A percentile compares a stretch with the other conserved stretches of the same genome.
Conservation (phyloP, 2,329 filamentous ascomycete species). For the Metarhizium robertsii region DNA sequence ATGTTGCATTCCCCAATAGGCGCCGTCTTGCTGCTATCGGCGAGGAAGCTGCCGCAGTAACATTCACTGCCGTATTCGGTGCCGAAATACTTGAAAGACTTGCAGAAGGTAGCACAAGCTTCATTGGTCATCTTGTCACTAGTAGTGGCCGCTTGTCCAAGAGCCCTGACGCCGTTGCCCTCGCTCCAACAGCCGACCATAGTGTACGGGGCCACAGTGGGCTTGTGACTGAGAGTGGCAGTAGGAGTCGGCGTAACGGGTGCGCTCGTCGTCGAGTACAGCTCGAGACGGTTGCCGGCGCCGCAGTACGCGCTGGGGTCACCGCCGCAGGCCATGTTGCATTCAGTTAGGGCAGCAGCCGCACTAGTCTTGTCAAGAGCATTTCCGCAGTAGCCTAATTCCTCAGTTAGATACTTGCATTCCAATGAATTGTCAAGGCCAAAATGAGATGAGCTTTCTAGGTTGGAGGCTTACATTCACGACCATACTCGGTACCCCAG, state of each 20-base stretch:
- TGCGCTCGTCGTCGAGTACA: constrained; percentile 31
- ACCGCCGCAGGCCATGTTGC: constrained; percentile 32
- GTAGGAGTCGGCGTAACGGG: constrained; percentile 19
- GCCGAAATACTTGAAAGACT: constrained; percentile 30
- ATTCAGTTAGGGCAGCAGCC: constrained; percentile 20
- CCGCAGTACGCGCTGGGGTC: constrained; percentile 32
- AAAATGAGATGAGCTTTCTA: not conserved
- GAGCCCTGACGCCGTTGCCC: constrained; percentile 23
- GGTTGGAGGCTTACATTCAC: constrained; percentile 31
- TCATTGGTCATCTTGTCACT: constrained; percentile 23
- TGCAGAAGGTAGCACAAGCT: constrained; percentile 24
- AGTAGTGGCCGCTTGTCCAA: constrained; percentile 17
- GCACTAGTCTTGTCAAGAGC: constrained; percentile 20
- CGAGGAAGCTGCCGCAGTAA: constrained; percentile 27
- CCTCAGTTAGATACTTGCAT: constrained; percentile 1
- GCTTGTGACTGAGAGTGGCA: constrained; percentile 13
- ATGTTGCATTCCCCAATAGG: constrained; percentile 24
- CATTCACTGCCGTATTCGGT: constrained; percentile 30
- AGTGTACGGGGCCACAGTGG: constrained; percentile 17
- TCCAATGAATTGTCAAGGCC: not conserved
- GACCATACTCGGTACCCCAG: constrained; percentile 42
- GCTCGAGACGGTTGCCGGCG: constrained; percentile 31
- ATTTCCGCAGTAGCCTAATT: constrained; percentile 38
- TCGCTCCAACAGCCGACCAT: constrained; percentile 33
- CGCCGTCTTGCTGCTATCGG: constrained; percentile 16